phyloP scores from a whole-genome alignment of 352 stramenopile species.

The Globisporangium iwayamae region DNA sequence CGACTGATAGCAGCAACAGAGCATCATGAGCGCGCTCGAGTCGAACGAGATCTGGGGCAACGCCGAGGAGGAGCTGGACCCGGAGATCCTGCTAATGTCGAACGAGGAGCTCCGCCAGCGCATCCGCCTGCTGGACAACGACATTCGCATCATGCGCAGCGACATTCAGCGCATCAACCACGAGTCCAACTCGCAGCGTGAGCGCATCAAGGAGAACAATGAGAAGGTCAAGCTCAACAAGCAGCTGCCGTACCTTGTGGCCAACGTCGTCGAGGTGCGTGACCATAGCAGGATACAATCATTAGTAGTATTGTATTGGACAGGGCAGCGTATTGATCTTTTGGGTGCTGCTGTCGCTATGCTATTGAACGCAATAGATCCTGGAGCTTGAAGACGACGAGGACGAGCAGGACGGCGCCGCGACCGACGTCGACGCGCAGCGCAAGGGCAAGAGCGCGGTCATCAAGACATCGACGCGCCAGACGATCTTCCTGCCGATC shows the following conservation, averaged over 20 bases:
- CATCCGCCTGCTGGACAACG: conserved; percentile 96
- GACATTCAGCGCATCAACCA: conserved; percentile 97
- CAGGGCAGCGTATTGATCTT: conserved; percentile 7
- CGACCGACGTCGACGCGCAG: conserved; percentile 90
- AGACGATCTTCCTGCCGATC: conserved; percentile 98
- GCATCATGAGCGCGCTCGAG: conserved; percentile 60
- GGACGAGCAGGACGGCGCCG: conserved; percentile 92
- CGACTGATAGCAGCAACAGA: background rate
- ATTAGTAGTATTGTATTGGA: conserved; percentile 25
- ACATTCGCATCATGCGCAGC: conserved; percentile 96
- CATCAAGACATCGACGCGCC: conserved; percentile 97
- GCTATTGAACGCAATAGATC: conserved; percentile 23
- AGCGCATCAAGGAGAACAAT: conserved; percentile 98
- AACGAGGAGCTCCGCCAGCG: conserved; percentile 95
- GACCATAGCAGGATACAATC: background rate
- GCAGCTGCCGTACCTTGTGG: conserved; percentile 98
- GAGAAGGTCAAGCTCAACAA: conserved; percentile 99
- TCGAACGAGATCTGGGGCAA: conserved; percentile 58
- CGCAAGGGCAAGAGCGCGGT: conserved; percentile 93
- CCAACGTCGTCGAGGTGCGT: conserved; percentile 95
- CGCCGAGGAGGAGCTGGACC: conserved; percentile 60
- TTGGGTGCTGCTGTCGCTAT: background rate
- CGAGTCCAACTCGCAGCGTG: conserved; percentile 91
- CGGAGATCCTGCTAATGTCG: conserved; percentile 93
- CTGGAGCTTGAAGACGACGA: conserved; percentile 88